Evolutionary conservation across 2,329 filamentous ascomycete species (phyloP), one percentile per base, ranked within the genome.

Genomic region (Xylariaceae sp.): DNA sequence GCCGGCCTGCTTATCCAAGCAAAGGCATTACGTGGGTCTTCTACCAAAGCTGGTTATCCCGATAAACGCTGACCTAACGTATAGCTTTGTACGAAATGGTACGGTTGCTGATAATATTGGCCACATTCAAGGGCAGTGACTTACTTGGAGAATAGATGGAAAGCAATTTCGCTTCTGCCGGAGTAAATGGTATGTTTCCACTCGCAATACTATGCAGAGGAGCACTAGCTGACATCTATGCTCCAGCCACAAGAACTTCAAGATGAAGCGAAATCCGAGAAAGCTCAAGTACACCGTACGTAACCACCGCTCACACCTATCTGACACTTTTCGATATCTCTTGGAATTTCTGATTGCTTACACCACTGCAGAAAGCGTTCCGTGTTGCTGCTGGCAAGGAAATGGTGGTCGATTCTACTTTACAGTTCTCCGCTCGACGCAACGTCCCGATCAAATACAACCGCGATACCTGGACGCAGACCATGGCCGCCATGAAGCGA

Each of bases 381-480:
- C 85, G 89, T 61, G 85, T 84, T 63, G 80, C 85, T 15, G 84
- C 86, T 43, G 88, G 88, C 43, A 58, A 83, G 64, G 67, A 71
- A 63, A 81, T 95, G 88, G 87, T 87, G 43, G 90, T 97, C 67
- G 93, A 98, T 76, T 86, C 81, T 59, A 95, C 91, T 24, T 83
- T 98, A 47, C 85, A 89, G 61, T 95, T 97, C 70, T 86, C 88
- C 49, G 87, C 89, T 54, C 86, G 89, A 62, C 87, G 93, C 73
- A 96, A 98, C 74, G 81, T 94, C 24, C 93, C 93, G 52, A 81
- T 94, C 48, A 88, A 91, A 63, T 98, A 98, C 81, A 88, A 96
- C 79, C 85, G 93, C 66, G 88, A 95, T 56, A 81, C 95, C 51
- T 82, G 95, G 50, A 77, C 79, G 55, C 89, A 86, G 60, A 97